phyloP scores from a whole-genome alignment of 73 alveolate species.

The Tetrahymena malaccensis region DNA sequence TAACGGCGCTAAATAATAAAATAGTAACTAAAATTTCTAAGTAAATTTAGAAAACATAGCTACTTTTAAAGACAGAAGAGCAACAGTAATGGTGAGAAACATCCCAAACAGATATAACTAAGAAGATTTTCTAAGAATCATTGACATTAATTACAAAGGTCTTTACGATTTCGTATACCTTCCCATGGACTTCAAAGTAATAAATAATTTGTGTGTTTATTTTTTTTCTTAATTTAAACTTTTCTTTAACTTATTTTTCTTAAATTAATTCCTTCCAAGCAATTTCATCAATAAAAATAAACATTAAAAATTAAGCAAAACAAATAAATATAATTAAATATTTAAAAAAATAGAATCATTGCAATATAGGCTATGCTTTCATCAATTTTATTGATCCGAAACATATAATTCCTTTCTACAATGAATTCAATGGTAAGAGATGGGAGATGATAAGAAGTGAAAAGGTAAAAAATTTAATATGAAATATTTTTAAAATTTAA shows the following conservation, averaged over 20 bases:
- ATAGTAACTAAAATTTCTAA: not conserved
- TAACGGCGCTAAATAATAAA: not conserved
- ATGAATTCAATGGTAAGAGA: slow-evolving; percentile 57
- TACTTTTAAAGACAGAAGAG: slow-evolving; percentile 51
- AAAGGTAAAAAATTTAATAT: not conserved
- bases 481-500: not conserved
- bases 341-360: slow-evolving; percentile 32
- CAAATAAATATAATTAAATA: too few relatives aligned
- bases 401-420: slow-evolving; percentile 57
- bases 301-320: too few relatives aligned
- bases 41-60: not conserved
- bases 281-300: not conserved
- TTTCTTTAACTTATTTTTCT: not conserved
- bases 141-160: slow-evolving; percentile 79
- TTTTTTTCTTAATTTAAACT: not conserved
- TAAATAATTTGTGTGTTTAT: not conserved
- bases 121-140: slow-evolving; percentile 62
- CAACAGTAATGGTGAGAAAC: slow-evolving; percentile 96
- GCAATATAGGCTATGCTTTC: slow-evolving; percentile 88
- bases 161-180: slow-evolving; percentile 60
- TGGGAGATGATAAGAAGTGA: slow-evolving; percentile 63
- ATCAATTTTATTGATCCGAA: slow-evolving; percentile 57
- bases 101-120: slow-evolving; percentile 92
- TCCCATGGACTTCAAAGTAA: slow-evolving; percentile 69
- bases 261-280: not conserved